Evolutionary conservation across 306 rosid genomes (phyloP).

Genomic region (Rubus parviflorus): DNA sequence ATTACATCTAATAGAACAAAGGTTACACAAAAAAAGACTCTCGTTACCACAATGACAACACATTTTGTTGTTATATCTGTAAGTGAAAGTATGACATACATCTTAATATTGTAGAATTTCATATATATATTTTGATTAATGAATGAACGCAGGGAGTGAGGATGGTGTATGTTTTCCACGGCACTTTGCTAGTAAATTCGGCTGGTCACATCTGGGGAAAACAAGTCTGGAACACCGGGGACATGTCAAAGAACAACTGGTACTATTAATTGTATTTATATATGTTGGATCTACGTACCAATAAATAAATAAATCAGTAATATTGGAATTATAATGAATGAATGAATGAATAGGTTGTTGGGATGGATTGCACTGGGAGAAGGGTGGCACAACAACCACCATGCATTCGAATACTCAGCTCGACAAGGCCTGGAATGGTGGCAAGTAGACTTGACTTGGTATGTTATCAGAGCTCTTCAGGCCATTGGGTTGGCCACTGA

Average conservation of each 20-base stretch:
- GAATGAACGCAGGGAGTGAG: constrained; percentile 1
- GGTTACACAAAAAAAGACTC: too few species aligned
- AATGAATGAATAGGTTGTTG: neutral
- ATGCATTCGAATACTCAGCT: neutral
- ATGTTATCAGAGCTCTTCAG: neutral
- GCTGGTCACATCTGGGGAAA: constrained; percentile 2
- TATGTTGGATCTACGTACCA: too few species aligned
- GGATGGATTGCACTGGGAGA: constrained; percentile 4
- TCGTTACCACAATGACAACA: too few species aligned
- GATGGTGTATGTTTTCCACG: constrained; percentile 2
- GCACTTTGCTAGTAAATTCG: neutral
- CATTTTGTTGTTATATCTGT: too few species aligned
- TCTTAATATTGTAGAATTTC: too few species aligned
- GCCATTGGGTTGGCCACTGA: neutral
- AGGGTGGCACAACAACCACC: constrained; percentile 12
- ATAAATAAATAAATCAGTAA: too few species aligned
- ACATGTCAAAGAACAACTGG: constrained; percentile 1
- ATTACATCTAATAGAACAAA: too few species aligned
- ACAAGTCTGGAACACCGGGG: neutral
- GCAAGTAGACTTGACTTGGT: constrained; percentile 8
- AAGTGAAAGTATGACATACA: too few species aligned
- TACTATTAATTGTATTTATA: neutral
- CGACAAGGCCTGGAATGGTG: constrained; percentile 11
- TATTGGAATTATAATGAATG: too few species aligned
- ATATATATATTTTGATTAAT: neutral